These are phyloP conservation scores for Penstemon davidsonii DNA, from an alignment of 257 asterid genomes.

Conservation along the genomic window DNA sequence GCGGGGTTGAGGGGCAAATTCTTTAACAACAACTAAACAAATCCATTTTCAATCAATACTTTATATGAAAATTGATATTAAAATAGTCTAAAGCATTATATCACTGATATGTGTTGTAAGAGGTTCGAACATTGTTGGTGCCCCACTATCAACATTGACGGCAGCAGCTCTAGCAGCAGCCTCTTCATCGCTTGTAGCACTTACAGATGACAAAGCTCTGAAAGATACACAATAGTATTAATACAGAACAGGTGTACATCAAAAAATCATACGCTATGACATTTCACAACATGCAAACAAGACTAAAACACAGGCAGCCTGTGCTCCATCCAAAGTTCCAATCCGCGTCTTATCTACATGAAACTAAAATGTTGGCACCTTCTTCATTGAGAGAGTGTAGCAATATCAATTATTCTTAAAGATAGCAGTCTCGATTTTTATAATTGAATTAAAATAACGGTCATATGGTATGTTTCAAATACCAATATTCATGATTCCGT, in stretches of 20 bases:
- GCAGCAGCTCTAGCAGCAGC: slow-evolving; percentile 73
- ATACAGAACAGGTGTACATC: background rate
- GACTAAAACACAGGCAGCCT: background rate
- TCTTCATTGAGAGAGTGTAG: background rate
- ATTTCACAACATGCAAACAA: background rate
- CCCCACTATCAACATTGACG: slow-evolving; percentile 54
- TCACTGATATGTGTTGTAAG: background rate
- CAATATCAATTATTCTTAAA: slow-evolving; percentile 4
- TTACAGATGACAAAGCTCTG: slow-evolving; percentile 50
- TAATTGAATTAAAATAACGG: background rate
- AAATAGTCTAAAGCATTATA: too few species aligned
- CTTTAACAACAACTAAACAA: background rate
- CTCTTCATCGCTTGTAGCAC: slow-evolving; percentile 79
- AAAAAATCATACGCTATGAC: background rate
- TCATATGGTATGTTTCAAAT: background rate
- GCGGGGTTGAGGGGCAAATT: background rate
- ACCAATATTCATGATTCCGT: background rate
- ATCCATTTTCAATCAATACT: background rate
- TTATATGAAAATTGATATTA: background rate
- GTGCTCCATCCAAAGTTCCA: too few species aligned
- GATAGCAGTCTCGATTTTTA: background rate
- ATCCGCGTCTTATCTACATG: too few species aligned
- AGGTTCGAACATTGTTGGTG: slow-evolving; percentile 70
- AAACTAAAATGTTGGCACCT: too few species aligned
- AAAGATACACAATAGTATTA: slow-evolving; percentile 1